A percentile compares a stretch with the other conserved stretches of the same genome.
Conservation (phyloP, 352 stramenopile genomes). For the Pythium myriotylum region DNA sequence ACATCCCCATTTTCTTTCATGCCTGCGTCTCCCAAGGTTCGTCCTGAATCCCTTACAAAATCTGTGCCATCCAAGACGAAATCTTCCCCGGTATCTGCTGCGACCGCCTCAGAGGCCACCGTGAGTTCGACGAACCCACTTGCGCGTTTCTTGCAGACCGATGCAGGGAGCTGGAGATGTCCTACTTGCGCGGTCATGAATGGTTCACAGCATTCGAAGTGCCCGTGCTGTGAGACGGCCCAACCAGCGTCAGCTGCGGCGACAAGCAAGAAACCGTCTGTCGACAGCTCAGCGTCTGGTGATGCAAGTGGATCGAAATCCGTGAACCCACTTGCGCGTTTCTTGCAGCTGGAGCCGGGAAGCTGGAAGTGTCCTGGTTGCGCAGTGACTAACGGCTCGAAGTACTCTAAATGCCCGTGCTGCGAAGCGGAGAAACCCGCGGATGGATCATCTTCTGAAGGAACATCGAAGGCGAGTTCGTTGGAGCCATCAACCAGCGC, state of each 20-base stretch:
- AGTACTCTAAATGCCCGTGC: slow-evolving; percentile 73
- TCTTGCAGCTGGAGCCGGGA: slow-evolving; percentile 40
- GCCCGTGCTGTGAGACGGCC: slow-evolving; percentile 74
- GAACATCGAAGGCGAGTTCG: neutral
- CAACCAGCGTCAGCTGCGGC: slow-evolving; percentile 35
- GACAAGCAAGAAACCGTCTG: slow-evolving; percentile 8
- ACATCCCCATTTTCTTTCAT: slow-evolving; percentile 69
- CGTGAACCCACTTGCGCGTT: slow-evolving; percentile 36
- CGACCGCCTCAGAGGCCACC: neutral
- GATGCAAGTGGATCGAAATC: neutral
- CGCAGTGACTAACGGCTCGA: slow-evolving; percentile 63
- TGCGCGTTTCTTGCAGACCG: slow-evolving; percentile 59
- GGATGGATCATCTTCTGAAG: neutral
- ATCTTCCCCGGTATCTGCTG: slow-evolving; percentile 6
- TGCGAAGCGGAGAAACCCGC: slow-evolving; percentile 31
- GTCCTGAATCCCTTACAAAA: slow-evolving; percentile 43
- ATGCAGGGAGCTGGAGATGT: slow-evolving; percentile 75
- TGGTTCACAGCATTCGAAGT: slow-evolving; percentile 56
- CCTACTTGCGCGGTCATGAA: slow-evolving; percentile 77
- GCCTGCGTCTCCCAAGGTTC: slow-evolving; percentile 60
- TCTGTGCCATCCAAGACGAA: slow-evolving; percentile 29
- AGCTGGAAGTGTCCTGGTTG: slow-evolving; percentile 86
- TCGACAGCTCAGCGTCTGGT: slow-evolving; percentile 17
- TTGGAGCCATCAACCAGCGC: neutral
- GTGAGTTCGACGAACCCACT: slow-evolving; percentile 39